Evolutionary conservation across 306 rosid genomes (phyloP).

Genomic region (Inga laurina): DNA sequence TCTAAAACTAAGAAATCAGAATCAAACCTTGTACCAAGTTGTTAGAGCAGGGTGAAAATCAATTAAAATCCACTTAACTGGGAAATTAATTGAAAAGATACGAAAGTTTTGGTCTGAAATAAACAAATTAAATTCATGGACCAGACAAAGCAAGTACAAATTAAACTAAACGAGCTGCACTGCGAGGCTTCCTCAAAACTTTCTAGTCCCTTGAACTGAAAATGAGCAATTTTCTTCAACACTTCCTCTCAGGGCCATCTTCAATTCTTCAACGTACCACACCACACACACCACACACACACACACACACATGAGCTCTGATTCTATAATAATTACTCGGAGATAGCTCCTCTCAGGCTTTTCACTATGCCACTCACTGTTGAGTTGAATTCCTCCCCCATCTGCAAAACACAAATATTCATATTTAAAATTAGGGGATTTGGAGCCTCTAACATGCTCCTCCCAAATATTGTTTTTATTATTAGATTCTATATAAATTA

Average conservation of each 20-base stretch:
- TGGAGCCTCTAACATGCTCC: too few species aligned
- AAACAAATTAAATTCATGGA: neutral
- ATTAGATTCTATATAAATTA: too few species aligned
- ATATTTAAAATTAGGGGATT: too few species aligned
- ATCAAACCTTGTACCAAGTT: too few species aligned
- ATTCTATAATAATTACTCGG: too few species aligned
- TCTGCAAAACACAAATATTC: slow-evolving; percentile 23
- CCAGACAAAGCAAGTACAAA: neutral
- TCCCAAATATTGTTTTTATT: too few species aligned
- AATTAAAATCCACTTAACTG: too few species aligned
- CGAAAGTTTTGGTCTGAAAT: neutral
- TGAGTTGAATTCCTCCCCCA: slow-evolving; percentile 39
- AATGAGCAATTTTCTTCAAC: neutral
- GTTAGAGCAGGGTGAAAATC: too few species aligned
- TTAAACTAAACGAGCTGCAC: neutral
- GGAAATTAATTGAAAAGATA: too few species aligned
- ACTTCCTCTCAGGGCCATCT: neutral
- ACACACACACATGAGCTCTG: too few species aligned
- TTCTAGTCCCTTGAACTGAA: neutral
- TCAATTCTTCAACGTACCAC: neutral
- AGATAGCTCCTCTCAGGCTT: slow-evolving; percentile 29
- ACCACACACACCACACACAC: neutral
- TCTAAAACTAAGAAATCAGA: too few species aligned
- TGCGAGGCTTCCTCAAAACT: neutral
- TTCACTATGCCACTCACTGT: slow-evolving; percentile 31